A percentile compares a stretch with the other conserved stretches of the same genome.
phyloP scores from a whole-genome alignment of 257 asterid species.

The Paraleonurus japonicus region DNA sequence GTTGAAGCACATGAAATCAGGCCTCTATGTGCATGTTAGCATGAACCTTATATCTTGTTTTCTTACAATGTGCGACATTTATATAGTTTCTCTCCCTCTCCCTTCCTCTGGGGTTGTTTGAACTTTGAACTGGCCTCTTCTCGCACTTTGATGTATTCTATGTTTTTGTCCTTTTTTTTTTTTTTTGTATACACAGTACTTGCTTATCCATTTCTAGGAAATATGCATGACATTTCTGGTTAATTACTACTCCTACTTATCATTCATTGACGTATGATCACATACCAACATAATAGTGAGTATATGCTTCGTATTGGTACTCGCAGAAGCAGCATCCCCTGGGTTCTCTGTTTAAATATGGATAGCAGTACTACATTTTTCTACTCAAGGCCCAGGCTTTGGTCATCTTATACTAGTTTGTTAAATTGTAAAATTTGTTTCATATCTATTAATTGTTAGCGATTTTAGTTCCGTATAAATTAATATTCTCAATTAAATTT shows the following conservation, averaged over 20 bases:
- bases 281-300: no score
- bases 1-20: constrained; percentile 28
- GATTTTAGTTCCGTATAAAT: no score
- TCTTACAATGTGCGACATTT: background rate
- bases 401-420: no score
- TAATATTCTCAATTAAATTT: no score
- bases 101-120: background rate
- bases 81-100: background rate
- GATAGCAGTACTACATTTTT: no score
- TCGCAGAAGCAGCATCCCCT: background rate
- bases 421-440: no score
- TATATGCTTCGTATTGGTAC: background rate
- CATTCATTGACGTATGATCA: background rate
- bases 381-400: no score
- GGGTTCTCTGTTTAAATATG: background rate
- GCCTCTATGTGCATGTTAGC: constrained; percentile 2
- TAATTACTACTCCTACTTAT: no score
- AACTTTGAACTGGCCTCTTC: background rate
- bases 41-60: background rate
- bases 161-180: no score
- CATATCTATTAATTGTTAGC: no score
- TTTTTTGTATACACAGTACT: background rate
- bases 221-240: background rate
- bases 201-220: background rate
- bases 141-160: background rate